Conservation (phyloP, 108 stramenopile species). For the Cyclotella baltica region DNA sequence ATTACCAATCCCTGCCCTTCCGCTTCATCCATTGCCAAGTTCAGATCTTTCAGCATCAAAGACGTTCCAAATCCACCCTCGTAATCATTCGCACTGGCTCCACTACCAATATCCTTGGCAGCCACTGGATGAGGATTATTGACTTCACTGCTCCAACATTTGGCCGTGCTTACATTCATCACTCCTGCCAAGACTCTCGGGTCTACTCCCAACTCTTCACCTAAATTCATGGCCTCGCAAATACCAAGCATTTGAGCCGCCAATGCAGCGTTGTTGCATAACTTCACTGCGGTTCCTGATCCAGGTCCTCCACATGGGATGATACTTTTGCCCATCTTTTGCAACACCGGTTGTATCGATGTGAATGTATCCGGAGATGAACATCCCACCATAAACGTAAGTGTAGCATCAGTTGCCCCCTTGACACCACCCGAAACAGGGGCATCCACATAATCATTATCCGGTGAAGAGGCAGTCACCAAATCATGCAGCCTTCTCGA, state of each 20-base stretch:
- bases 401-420: conserved; percentile 87
- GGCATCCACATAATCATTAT: conserved; percentile 74
- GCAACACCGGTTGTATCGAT: conserved; percentile 58
- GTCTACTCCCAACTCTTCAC: conserved; percentile 89
- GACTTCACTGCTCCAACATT: conserved; percentile 93
- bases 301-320: conserved; percentile 87
- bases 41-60: conserved; percentile 90
- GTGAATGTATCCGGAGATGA: conserved; percentile 48
- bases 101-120: conserved; percentile 66
- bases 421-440: conserved; percentile 96
- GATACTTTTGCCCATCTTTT: conserved; percentile 80
- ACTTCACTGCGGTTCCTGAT: conserved; percentile 85
- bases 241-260: conserved; percentile 94
- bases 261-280: conserved; percentile 95
- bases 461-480: conserved; percentile 36
- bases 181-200: conserved; percentile 83
- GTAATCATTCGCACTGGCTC: conserved; percentile 69
- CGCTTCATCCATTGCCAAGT: conserved; percentile 76
- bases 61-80: conserved; percentile 77
- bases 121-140: conserved; percentile 93
- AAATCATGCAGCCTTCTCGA: conserved; percentile 37
- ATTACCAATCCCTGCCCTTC: conserved; percentile 62
- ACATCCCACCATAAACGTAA: conserved; percentile 96
- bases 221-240: conserved; percentile 94
- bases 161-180: conserved; percentile 92